Evolutionary conservation across 2,329 filamentous ascomycete genomes (phyloP), one percentile per base, ranked within the genome.

Genomic region (Grosmannia huntii): DNA sequence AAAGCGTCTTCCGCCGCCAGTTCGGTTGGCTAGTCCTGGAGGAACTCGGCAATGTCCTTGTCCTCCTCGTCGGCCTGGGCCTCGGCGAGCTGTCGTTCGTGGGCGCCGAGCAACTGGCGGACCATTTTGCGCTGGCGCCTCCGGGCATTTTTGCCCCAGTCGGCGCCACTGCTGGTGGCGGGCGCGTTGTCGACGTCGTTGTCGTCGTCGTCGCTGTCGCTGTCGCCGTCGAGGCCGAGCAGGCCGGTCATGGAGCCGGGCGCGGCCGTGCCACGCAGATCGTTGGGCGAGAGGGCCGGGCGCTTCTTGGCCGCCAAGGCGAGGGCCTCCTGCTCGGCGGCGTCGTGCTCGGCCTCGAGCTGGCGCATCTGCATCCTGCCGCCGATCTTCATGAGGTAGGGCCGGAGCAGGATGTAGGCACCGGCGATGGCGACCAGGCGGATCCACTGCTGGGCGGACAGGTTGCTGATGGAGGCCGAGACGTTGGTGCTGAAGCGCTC

Each of bases 21-120:
- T 28, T 28, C 28, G 5, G 5, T 28, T 7, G 28, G 21, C 52
- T 71, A 78, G 66, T 83, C 77, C 64, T 81, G 76, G 68, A 90
- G 70, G 65, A 86, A 82, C 70, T 90, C 84, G 67, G 83, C 80
- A 64, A 91, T 86, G 68, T 90, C 86, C 72, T 87, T 86, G 69
- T 89, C 85, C 60, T 86, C 82, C 63, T 87, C 78, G 60, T 85
- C 81, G 64, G 85, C 83, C 60, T 74, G 70, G 55, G 73, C 68
- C 65, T 82, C 77, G 63, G 78, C 74, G 64, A 81, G 70, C 66
- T 72, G 70, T 72, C 81, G 75, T 71, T 87, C 85, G 63, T 83
- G 76, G 53, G 76, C 79, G 65, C 84, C 83, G 61, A 88, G 70
- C 66, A 86, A 68, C 66, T 83, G 79, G 75, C 83, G 83, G 61